Base-by-base conservation (phyloP, 2,329 filamentous ascomycete species). In the Sordariomycetes sp. region DNA sequence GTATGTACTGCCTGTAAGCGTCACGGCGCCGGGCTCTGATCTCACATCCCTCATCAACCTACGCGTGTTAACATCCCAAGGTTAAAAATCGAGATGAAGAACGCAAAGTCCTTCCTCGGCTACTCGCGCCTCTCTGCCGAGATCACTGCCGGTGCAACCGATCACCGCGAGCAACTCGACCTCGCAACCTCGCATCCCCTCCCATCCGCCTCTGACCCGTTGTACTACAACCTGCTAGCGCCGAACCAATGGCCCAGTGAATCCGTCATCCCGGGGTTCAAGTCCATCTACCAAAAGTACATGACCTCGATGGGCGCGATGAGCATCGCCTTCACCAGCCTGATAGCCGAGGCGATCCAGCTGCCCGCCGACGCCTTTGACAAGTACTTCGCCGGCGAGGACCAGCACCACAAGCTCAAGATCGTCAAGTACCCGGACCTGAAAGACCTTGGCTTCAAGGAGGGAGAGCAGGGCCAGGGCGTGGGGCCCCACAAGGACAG, bases 91-190 rank as follows among this genome's bases (percentile, higher is more conserved):
- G 78, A 83, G 51, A 84, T 84, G 79, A 81, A 81, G 50, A 82
- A 82, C 45, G 77, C 77, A 3, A 69, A 74, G 4, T 82, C 78
- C 8, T 86, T 86, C 56, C 65, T 86, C 14, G 79, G 79, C 37
- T 82, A 82, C 57, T 79, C 76, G 20, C 68, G 66, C 17, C 70
- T 82, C 35, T 71, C 72, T 4, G 75, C 76, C 42, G 79, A 82
- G 51, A 70, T 81, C 48, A 94, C 86, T 5, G 84, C 83, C 15
- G 76, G 80, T 43, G 71, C 73, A 32, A 70, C 75, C 46, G 86
- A 94, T 58, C 82, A 87, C 64, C 72, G 86, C 33, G 86, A 94
- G 55, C 86, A 94, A 54, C 80, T 93, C 41, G 86, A 94, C 55
- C 71, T 94, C 33, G 86, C 83, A 0, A 93, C 86, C 0, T 78